Base-by-base conservation (phyloP, 2,329 filamentous ascomycete species). In the Fusarium papillatum region DNA sequence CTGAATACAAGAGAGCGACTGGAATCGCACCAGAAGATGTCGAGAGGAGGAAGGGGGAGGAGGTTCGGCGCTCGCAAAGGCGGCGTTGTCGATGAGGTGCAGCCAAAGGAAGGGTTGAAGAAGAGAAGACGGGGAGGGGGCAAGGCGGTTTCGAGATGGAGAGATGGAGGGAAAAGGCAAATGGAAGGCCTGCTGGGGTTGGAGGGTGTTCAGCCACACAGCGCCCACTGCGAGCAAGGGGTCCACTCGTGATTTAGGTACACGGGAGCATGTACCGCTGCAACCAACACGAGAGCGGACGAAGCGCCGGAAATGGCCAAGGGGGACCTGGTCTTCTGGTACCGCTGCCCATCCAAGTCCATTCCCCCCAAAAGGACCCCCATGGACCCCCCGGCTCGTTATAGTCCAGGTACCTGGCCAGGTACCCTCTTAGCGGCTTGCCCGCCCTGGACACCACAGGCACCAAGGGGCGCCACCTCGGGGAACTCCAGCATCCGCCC, bases 21-120 rank as follows among this genome's bases (percentile, higher is more conserved):
- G 88, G 89, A 89, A 89, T 89, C 87, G 89, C 84, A 86, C 89
- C 89, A 90, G 81, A 78, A 75, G 76, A 77, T 63, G 72, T 67
- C 70, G 78, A 74, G 77, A 79, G 68, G 66, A 74, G 68, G 67
- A 74, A 75, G 74, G 78, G 78, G 69, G 75, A 55, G 77, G 71
- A 76, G 72, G 75, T 76, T 76, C 76, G 76, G 78, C 77, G 81
- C 79, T 80, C 73, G 78, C 76, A 67, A 69, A 73, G 78, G 75
- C 75, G 77, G 76, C 76, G 77, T 74, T 75, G 69, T 70, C 66
- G 67, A 71, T 71, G 70, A 71, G 71, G 70, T 71, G 72, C 64
- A 69, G 77, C 73, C 75, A 70, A 70, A 75, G 67, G 70, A 72
- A 75, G 70, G 70, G 76, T 73, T 74, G 75, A 78, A 77, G 76